phyloP scores from a whole-genome alignment of 768 basidiomycete genomes.

The Phaffia tasmanica region DNA sequence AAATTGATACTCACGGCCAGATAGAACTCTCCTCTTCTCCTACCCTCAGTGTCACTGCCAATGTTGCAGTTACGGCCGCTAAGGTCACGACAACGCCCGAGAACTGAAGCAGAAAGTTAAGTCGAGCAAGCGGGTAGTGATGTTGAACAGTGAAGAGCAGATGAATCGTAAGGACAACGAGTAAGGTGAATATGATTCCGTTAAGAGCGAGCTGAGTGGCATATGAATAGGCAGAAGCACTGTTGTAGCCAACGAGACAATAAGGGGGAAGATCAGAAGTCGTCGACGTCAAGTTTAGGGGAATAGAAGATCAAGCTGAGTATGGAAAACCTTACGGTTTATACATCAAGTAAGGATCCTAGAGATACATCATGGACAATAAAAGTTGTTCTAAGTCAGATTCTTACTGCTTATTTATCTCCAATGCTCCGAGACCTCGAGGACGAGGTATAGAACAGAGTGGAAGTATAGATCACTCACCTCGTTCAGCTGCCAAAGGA shows the following conservation, averaged over 20 bases:
- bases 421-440: no score
- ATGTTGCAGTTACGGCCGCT: slow-evolving; percentile 61
- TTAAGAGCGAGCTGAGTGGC: slow-evolving; percentile 81
- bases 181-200: slow-evolving; percentile 73
- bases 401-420: no score
- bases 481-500: no score
- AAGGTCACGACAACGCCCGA: slow-evolving; percentile 71
- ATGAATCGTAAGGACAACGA: slow-evolving; percentile 75
- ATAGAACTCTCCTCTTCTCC: slow-evolving; percentile 51
- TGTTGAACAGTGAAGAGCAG: slow-evolving; percentile 91
- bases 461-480: no score
- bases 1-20: slow-evolving; percentile 18
- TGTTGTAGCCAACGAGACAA: slow-evolving; percentile 4
- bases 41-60: slow-evolving; percentile 59
- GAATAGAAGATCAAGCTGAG: no score
- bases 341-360: no score
- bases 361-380: no score
- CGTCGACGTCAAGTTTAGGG: no score
- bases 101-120: slow-evolving; percentile 84
- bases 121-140: slow-evolving; percentile 83
- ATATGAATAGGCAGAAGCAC: slow-evolving; percentile 66
- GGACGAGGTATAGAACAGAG: no score
- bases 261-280: no score
- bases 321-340: no score
- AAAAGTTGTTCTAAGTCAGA: no score